Conservation (phyloP, 2,329 filamentous ascomycete genomes). For the Xenosphaeropsis pyriputrescens region DNA sequence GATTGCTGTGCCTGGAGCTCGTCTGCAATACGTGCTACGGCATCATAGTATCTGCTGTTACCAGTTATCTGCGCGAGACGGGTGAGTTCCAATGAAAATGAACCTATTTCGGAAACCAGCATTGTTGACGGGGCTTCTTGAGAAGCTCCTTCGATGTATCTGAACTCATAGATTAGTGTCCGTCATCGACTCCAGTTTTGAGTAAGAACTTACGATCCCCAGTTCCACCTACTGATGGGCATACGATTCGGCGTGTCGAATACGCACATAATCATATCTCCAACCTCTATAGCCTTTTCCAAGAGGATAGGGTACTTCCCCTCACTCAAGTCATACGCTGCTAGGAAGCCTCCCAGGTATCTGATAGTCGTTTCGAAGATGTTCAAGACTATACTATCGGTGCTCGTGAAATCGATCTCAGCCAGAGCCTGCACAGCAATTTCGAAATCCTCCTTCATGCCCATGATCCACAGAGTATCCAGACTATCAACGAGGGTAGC, state of each 20-base stretch:
- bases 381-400: conserved; percentile 16
- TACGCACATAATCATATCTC: conserved; percentile 16
- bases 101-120: conserved; percentile 15
- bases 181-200: conserved; percentile 31
- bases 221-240: conserved; percentile 21
- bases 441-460: conserved; percentile 59
- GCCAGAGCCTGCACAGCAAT: conserved; percentile 54
- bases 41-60: conserved; percentile 59
- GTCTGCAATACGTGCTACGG: conserved; percentile 57
- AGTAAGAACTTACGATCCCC: conserved; percentile 34
- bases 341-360: conserved; percentile 21
- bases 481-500: conserved; percentile 70
- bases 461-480: conserved; percentile 78
- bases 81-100: conserved; percentile 54
- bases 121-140: conserved; percentile 17
- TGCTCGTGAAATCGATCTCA: conserved; percentile 31
- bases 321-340: conserved; percentile 20
- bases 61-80: conserved; percentile 55
- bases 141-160: too few relatives aligned
- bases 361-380: conserved; percentile 25
- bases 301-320: conserved; percentile 13
- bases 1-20: conserved; percentile 56
- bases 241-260: conserved; percentile 40
- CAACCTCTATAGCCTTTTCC: conserved; percentile 17
- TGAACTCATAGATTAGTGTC: too few relatives aligned